These are phyloP conservation scores for Aristolochia fimbriata DNA, from an alignment of 164 flowering plant genomes.

Conservation along the genomic window DNA sequence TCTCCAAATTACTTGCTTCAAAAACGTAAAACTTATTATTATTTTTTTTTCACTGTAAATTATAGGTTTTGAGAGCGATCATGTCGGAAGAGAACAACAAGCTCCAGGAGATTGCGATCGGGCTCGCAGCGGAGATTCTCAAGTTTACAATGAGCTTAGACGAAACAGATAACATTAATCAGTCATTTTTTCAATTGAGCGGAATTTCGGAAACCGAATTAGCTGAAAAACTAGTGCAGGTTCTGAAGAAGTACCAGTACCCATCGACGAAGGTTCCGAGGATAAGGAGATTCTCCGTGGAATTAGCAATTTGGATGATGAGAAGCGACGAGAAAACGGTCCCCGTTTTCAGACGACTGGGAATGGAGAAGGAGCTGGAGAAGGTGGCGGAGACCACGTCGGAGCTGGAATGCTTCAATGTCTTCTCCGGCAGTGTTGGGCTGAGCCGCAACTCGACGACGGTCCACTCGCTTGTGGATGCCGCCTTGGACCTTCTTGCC, in stretches of 20 bases:
- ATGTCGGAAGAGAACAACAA: slow-evolving; percentile 54
- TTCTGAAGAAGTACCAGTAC: slow-evolving; percentile 37
- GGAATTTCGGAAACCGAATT: slow-evolving; percentile 37
- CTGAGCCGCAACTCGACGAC: slow-evolving; percentile 50
- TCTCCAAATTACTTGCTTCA: background rate
- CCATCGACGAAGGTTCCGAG: slow-evolving; percentile 66
- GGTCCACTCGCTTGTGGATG: slow-evolving; percentile 58
- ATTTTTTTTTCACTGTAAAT: slow-evolving; percentile 1
- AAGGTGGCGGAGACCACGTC: slow-evolving; percentile 62
- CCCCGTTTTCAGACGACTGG: slow-evolving; percentile 36
- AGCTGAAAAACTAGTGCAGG: slow-evolving; percentile 38
- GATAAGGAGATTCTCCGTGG: slow-evolving; percentile 70
- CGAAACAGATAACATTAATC: slow-evolving; percentile 40
- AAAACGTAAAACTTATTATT: no score
- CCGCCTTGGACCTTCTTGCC: slow-evolving; percentile 37
- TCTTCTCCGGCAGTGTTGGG: slow-evolving; percentile 89
- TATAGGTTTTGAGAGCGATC: slow-evolving; percentile 62
- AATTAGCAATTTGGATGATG: slow-evolving; percentile 89
- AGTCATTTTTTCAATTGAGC: no score
- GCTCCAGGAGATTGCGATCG: slow-evolving; percentile 77
- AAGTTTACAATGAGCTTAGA: slow-evolving; percentile 39
- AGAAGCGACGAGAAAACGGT: slow-evolving; percentile 29
- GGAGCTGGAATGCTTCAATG: slow-evolving; percentile 82
- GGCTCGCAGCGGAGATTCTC: slow-evolving; percentile 65
- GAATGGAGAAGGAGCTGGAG: slow-evolving; percentile 58